A percentile compares a stretch with the other conserved stretches of the same genome.
phyloP scores from a whole-genome alignment of 192 early-diverging fungal species.

The Dissophora ornata region DNA sequence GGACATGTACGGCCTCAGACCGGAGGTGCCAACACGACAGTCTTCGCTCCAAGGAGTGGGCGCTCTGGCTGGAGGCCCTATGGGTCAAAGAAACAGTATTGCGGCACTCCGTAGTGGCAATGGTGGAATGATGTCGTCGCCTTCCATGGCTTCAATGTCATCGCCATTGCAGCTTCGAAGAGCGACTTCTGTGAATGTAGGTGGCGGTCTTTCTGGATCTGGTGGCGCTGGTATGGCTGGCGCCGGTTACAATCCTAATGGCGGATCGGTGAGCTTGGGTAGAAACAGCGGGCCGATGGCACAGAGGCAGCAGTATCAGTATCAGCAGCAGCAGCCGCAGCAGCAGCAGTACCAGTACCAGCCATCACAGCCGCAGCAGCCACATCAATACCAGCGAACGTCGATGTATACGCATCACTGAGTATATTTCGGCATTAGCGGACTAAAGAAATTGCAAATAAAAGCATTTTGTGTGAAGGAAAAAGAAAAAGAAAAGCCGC shows the following conservation, averaged over 20 bases:
- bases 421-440: background rate
- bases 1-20: background rate
- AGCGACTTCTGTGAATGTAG: conserved; percentile 7
- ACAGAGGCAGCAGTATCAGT: conserved; percentile 6
- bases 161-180: conserved; percentile 1
- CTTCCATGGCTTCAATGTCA: background rate
- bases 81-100: conserved; percentile 1
- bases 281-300: conserved; percentile 6
- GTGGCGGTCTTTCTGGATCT: background rate
- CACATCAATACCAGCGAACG: conserved; percentile 19
- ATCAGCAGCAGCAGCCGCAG: background rate
- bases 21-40: conserved; percentile 15
- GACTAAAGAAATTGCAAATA: too few relatives aligned
- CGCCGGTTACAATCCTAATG: background rate
- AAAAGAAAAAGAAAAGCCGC: background rate
- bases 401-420: conserved; percentile 24
- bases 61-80: background rate
- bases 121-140: background rate
- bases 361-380: background rate
- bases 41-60: background rate
- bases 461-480: too few relatives aligned
- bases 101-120: conserved; percentile 5
- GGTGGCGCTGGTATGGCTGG: conserved; percentile 1
- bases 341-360: conserved; percentile 4
- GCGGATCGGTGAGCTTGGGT: conserved; percentile 4